Base-by-base conservation (phyloP, 345 rosid genomes). In the Aquilaria malaccensis region DNA sequence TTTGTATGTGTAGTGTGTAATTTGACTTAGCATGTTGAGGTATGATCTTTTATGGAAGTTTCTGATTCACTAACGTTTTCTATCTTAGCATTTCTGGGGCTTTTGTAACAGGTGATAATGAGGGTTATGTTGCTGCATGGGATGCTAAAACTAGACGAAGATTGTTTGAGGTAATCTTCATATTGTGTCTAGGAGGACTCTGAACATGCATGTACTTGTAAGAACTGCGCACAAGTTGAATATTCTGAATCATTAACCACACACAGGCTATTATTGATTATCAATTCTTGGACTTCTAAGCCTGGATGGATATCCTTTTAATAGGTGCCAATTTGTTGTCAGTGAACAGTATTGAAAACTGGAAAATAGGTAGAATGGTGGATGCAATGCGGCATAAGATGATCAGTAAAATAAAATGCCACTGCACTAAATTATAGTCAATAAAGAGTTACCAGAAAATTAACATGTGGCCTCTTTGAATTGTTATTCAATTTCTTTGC, bases 101-200 rank as follows among this genome's bases (percentile, higher is more conserved):
- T 67, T 85, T 92, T 72, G 74, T 82, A 49, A 86, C 95, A 13
- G 95, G 96, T 12, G 96, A 92, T 69, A 81, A 76, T 55, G 86
- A 85, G 61, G 98, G 98, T 22, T 75, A 81, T 46, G 77, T 86
- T 31, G 74, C 60, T 30, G 76, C 72, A 61, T 92, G 98, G 98
- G 81, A 89, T 61, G 79, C 83, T 47, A 76, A 72, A 71, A 83
- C 77, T 57, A 89, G 70, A 76, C 82, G 75, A 83, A 86, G 82
- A 75, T 67, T 85, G 61, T 63, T 65, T 14, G 96, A 92, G 93
- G 96, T 92, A 67, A 63, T 22, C 13, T 60, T 50, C 37, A 6
- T 51, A 12, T 11, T 33, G 30, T 50, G 5, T 29, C 46, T 6
- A 11, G 12, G 14, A 13, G 30, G 58, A 55, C 22, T 45, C n/a